These are phyloP conservation scores for Phoma sp. DNA, from an alignment of 2,329 filamentous ascomycete species.

Conservation along the genomic window DNA sequence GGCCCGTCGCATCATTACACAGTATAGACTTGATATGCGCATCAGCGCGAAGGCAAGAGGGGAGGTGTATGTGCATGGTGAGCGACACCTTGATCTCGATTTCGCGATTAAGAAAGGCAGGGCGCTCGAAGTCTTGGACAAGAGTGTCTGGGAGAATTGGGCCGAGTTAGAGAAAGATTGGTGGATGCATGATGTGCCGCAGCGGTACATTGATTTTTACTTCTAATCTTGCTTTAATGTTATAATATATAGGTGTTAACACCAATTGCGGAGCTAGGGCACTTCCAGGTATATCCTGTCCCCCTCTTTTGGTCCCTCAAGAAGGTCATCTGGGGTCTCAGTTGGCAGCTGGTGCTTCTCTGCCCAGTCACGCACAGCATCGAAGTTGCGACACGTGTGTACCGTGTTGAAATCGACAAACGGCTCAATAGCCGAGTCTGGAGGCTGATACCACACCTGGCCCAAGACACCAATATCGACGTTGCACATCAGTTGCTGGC, in stretches of 20 bases:
- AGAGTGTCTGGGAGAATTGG: conserved; percentile 3
- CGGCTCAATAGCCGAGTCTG: conserved; percentile 55
- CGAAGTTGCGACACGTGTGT: conserved; percentile 65
- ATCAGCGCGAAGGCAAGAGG: conserved; percentile 10
- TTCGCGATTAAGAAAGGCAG: neutral
- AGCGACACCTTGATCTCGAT: conserved; percentile 4
- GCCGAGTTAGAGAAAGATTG: conserved; percentile 1
- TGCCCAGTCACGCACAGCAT: conserved; percentile 61
- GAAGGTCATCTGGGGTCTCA: conserved; percentile 46
- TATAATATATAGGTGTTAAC: conserved; percentile 1
- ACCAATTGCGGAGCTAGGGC: conserved; percentile 14
- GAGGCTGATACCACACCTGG: conserved; percentile 64
- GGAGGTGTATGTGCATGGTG: conserved; percentile 11
- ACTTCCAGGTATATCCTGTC: conserved; percentile 37
- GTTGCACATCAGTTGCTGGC: conserved; percentile 69
- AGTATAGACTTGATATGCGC: conserved; percentile 23
- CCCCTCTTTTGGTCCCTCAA: conserved; percentile 47
- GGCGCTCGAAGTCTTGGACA: neutral
- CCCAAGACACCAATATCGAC: conserved; percentile 65
- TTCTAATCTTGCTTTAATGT: conserved; percentile 2
- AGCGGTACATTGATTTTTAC: conserved; percentile 15
- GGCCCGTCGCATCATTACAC: conserved; percentile 24
- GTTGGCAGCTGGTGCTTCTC: conserved; percentile 58
- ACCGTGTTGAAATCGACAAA: conserved; percentile 68
- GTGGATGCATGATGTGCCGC: conserved; percentile 16